These are phyloP conservation scores for Aegilops speltoides DNA, from an alignment of 176 grass and related monocot species.

Conservation along the genomic window DNA sequence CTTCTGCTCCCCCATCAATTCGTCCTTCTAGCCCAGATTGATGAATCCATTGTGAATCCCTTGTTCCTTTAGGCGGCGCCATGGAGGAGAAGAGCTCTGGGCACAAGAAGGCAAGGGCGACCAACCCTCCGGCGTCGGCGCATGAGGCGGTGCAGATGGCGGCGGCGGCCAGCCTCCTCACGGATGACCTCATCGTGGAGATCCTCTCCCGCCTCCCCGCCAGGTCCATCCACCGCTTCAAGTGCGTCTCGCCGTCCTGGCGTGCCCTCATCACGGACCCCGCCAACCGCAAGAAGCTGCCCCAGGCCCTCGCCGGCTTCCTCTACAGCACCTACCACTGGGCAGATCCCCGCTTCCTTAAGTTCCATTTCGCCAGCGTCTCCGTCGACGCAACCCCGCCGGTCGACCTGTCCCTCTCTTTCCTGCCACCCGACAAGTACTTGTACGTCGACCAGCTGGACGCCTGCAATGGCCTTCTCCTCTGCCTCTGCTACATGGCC, in stretches of 20 bases:
- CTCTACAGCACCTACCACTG: not conserved
- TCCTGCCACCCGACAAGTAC: not conserved
- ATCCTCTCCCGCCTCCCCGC: not conserved
- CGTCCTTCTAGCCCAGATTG: not conserved
- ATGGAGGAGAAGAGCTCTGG: not conserved
- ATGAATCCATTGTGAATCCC: not conserved
- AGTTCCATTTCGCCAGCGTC: not conserved
- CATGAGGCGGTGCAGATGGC: not conserved
- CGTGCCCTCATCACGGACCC: not conserved
- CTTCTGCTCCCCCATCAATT: not conserved
- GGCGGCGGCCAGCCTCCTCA: not conserved
- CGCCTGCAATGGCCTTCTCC: constrained; percentile 5
- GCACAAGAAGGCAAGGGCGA: not conserved
- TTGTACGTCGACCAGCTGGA: not conserved
- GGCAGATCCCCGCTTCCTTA: not conserved
- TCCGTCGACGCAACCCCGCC: not conserved
- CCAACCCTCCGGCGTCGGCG: not conserved
- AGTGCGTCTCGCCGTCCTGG: not conserved
- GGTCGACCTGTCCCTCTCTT: not conserved
- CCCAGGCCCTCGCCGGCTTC: not conserved
- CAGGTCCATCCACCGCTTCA: not conserved
- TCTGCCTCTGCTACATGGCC: not conserved
- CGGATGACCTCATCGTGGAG: not conserved
- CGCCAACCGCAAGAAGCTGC: not conserved
- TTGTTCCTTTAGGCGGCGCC: not conserved